Evolutionary conservation across 2,329 filamentous ascomycete species (phyloP), one percentile per base, ranked within the genome.

Genomic region (Microascus cirrosus): DNA sequence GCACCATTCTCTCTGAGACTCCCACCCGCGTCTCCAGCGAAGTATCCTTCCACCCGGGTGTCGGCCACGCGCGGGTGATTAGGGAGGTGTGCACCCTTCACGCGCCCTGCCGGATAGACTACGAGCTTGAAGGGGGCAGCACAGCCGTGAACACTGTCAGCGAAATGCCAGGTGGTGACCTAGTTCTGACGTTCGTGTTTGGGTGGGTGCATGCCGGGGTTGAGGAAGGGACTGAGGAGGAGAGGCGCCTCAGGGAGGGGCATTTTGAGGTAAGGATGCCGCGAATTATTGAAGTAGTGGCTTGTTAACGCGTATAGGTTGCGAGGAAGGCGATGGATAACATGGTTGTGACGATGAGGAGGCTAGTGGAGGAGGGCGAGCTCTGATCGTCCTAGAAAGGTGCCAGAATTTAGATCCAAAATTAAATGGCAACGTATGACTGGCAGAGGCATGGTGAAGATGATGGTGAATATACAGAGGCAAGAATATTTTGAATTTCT

Each of bases 181-280:
- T 72, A 51, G 32, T 69, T 3, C 62, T 73, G 65, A 73, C 68
- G 20, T 73, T 68, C 52, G 62, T 64, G 3, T 73, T 73, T 56
- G 69, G 67, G 61, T 72, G 69, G 70, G 61, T 64, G 32, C 67
- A 71, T 35, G 63, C 67, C 1, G 64, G 63, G 2, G 61, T 71
- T 1, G 45, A 59, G 13, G 64, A 62, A 36, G 67, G 65, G 6
- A 68, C 65, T 57, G 63, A 63, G 6, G 62, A 65, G 59, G 66
- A 62, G 2, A 61, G 59, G 24, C 58, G 61, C 59, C 34, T 69
- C 8, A 62, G 66, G 34, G 62, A 65, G 50, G 59, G 62, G 24
- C 66, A 64, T 50, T 48, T 35, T 1, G 59, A 62, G 54, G 63
- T 65, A 64, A 53, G 48, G 2, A 4, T 10, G 11, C 28, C 12